Conservation (phyloP, 164 flowering plant species). For the Umbilicus rupestris region DNA sequence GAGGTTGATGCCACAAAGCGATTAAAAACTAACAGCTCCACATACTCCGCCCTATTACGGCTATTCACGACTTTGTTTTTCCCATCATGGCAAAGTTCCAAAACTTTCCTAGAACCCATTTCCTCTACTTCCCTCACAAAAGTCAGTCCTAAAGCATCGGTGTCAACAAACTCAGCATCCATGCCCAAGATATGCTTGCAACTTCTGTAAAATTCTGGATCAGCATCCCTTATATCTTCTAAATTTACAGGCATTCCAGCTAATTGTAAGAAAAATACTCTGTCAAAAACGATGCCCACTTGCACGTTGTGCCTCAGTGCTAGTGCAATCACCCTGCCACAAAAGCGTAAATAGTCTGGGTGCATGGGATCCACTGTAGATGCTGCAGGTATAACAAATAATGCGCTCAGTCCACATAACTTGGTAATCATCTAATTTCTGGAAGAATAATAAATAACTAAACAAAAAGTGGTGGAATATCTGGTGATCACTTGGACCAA, state of each 20-base stretch:
- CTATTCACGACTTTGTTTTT: slow-evolving; percentile 51
- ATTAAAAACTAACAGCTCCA: slow-evolving; percentile 55
- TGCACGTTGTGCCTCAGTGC: slow-evolving; percentile 86
- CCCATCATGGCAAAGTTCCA: slow-evolving; percentile 77
- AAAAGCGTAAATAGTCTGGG: slow-evolving; percentile 67
- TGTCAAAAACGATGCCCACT: slow-evolving; percentile 76
- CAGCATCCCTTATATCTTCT: slow-evolving; percentile 81
- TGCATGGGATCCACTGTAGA: slow-evolving; percentile 73
- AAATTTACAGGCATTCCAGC: slow-evolving; percentile 47
- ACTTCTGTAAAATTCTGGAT: slow-evolving; percentile 67
- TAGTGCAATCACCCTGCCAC: slow-evolving; percentile 79
- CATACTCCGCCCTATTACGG: slow-evolving; percentile 58
- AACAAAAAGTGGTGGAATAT: neutral
- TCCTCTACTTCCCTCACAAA: slow-evolving; percentile 81
- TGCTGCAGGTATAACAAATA: slow-evolving; percentile 45
- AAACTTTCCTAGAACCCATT: slow-evolving; percentile 51
- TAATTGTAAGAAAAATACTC: slow-evolving; percentile 67
- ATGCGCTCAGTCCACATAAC: neutral
- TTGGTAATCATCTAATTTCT: neutral
- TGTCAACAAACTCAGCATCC: slow-evolving; percentile 66
- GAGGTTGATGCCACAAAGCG: slow-evolving; percentile 56
- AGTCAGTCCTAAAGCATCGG: slow-evolving; percentile 79
- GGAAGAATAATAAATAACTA: neutral
- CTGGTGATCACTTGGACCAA: neutral
- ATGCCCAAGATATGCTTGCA: slow-evolving; percentile 75